phyloP scores from a whole-genome alignment of 768 basidiomycete genomes.

The Trametes meyenii region DNA sequence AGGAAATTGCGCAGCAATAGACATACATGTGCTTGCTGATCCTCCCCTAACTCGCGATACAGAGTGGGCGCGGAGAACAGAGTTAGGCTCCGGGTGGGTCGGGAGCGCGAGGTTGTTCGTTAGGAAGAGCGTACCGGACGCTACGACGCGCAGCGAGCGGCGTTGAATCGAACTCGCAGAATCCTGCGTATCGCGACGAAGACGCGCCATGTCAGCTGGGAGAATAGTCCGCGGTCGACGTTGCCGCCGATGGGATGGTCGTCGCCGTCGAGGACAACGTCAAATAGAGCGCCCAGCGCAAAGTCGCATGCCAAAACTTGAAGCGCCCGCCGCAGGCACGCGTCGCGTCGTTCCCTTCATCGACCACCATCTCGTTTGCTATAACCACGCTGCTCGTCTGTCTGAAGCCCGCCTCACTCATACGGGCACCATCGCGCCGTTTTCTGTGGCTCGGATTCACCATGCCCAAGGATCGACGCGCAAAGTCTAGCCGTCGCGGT shows the following conservation, averaged over 20 bases:
- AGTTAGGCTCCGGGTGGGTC: constrained; percentile 57
- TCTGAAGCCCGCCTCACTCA: too few relatives aligned
- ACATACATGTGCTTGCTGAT: constrained; percentile 68
- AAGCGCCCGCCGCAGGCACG: background rate
- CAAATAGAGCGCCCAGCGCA: too few relatives aligned
- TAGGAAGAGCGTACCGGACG: constrained; percentile 79
- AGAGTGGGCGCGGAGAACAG: constrained; percentile 69
- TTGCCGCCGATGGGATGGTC: constrained; percentile 4
- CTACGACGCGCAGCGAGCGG: constrained; percentile 68
- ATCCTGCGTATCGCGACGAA: constrained; percentile 33
- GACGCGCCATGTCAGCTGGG: constrained; percentile 31
- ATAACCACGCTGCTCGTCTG: too few relatives aligned
- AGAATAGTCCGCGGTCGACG: background rate
- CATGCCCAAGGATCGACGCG: background rate
- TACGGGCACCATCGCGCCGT: too few relatives aligned
- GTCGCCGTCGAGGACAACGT: constrained; percentile 19
- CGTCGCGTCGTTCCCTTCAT: too few relatives aligned
- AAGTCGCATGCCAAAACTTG: background rate
- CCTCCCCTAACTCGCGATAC: constrained; percentile 72
- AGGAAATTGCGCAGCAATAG: constrained; percentile 72
- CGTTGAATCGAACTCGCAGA: constrained; percentile 16
- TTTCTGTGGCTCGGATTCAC: too few relatives aligned
- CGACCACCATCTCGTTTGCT: too few relatives aligned
- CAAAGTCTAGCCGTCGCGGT: background rate
- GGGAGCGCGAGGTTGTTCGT: constrained; percentile 72